Evolutionary conservation across 2,329 filamentous ascomycete species (phyloP), one percentile per base, ranked within the genome.

Genomic region (Phaeosphaeria sp.): DNA sequence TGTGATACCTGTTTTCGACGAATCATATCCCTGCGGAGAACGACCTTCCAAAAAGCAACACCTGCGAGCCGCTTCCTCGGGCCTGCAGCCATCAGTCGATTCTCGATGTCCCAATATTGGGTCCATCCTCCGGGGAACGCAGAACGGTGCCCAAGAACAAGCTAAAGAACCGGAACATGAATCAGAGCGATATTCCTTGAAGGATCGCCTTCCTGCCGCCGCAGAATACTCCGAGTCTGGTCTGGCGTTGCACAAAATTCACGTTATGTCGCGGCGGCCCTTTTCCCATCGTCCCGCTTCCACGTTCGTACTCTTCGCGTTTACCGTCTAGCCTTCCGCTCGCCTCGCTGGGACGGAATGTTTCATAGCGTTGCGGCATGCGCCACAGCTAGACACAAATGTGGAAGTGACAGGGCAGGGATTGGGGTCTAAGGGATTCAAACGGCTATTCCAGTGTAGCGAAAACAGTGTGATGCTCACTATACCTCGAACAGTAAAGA

Each of bases 391-490:
- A 53, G 51, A 44, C 27, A 49, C n/a, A 7, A 21, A 43, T 33
- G 21, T 17, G 52, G 52, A 24, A 18, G 8, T 54, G 52, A 54
- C 52, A 49, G 52, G 45, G 22, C 15, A 18, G 33, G 33, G 43
- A 17, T 27, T n/a, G 42, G 6, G 18, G 51, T n/a, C 1, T 18
- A 11, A 13, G 13, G 21, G 22, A 46, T 11, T 6, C 15, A 20
- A 53, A 54, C 52, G 45, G 52, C 45, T 49, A 54, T 54, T 54
- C 52, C 52, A 22, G 45, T 54, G 36, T 54, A 54, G 51, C 47
- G 30, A 49, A 46, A 25, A 17, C 3, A 17, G 9, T 25, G 21
- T 25, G 22, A 22, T 27, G 8, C 11, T 36, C 30, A 44, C 42
- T 22, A 44, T 21, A 46, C 44, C 44, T 17, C 44, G 21, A 46